Evolutionary conservation across 148 eudicot species (phyloP).

Genomic region (Camellia granthamiana): DNA sequence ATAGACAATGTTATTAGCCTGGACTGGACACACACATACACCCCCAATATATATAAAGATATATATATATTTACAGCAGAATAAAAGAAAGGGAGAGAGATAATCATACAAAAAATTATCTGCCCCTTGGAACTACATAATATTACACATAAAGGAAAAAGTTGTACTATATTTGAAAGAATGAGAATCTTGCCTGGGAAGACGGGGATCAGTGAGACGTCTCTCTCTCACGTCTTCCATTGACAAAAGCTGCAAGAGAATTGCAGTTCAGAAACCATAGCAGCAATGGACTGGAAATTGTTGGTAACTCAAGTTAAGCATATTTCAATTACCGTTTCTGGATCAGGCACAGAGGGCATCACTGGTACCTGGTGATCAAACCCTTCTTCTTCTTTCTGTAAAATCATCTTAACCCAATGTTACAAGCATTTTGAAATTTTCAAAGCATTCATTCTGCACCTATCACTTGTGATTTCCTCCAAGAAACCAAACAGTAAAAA

Average conservation of each 20-base stretch:
- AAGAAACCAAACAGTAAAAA: neutral
- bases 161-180: neutral
- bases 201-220: conserved; percentile 86
- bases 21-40: too few species aligned
- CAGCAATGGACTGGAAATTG: neutral
- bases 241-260: conserved; percentile 60
- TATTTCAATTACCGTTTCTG: conserved; percentile 56
- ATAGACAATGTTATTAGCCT: neutral
- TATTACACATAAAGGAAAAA: neutral
- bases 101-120: neutral
- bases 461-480: neutral
- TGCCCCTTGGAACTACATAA: neutral
- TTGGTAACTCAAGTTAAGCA: conserved; percentile 15
- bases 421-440: neutral
- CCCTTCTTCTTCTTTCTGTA: conserved; percentile 84
- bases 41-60: too few species aligned
- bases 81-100: neutral
- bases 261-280: conserved; percentile 8
- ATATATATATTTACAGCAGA: too few species aligned
- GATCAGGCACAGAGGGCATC: conserved; percentile 80
- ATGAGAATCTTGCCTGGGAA: conserved; percentile 56
- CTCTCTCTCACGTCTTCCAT: conserved; percentile 82
- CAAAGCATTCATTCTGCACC: conserved; percentile 5
- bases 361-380: conserved; percentile 80
- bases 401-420: neutral